phyloP scores from a whole-genome alignment of 169 alveolate genomes.

The Theileria luwenshuni region DNA sequence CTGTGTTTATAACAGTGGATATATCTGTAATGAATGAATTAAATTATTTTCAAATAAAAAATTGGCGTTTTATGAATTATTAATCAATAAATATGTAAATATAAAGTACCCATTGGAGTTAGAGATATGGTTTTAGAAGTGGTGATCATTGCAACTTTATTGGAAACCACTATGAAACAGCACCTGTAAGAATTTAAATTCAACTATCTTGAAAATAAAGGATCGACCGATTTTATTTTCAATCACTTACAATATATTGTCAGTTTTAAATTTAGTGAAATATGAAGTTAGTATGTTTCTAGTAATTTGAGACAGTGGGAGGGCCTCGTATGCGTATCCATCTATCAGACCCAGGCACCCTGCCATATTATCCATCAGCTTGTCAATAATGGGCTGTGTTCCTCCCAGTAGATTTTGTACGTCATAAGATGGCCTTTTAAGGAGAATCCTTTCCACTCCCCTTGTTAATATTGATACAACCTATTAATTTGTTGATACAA shows the following conservation, averaged over 20 bases:
- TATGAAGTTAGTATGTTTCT: constrained; percentile 28
- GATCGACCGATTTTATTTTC: too few species aligned
- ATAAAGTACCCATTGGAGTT: constrained; percentile 40
- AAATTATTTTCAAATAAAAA: neutral
- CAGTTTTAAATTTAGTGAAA: constrained; percentile 43
- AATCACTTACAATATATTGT: constrained; percentile 45
- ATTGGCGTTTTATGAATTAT: neutral
- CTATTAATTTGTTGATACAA: neutral
- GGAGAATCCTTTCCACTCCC: constrained; percentile 54
- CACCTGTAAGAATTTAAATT: constrained; percentile 52
- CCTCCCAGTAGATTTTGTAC: constrained; percentile 67
- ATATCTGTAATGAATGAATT: constrained; percentile 68
- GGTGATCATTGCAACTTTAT: constrained; percentile 58
- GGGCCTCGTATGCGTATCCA: constrained; percentile 56
- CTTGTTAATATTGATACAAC: constrained; percentile 63
- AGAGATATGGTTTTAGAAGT: constrained; percentile 42
- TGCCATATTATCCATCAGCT: constrained; percentile 49
- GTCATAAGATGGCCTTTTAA: constrained; percentile 68
- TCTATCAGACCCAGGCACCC: constrained; percentile 55
- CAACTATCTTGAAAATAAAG: too few species aligned
- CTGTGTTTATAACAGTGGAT: constrained; percentile 82
- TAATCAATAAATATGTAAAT: neutral
- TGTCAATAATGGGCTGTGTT: constrained; percentile 51
- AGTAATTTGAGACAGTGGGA: constrained; percentile 62
- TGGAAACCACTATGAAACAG: constrained; percentile 56